Evolutionary conservation across 164 flowering plant species (phyloP), one percentile per base, ranked within the genome.

Genomic region (Paratinospora sagittata): DNA sequence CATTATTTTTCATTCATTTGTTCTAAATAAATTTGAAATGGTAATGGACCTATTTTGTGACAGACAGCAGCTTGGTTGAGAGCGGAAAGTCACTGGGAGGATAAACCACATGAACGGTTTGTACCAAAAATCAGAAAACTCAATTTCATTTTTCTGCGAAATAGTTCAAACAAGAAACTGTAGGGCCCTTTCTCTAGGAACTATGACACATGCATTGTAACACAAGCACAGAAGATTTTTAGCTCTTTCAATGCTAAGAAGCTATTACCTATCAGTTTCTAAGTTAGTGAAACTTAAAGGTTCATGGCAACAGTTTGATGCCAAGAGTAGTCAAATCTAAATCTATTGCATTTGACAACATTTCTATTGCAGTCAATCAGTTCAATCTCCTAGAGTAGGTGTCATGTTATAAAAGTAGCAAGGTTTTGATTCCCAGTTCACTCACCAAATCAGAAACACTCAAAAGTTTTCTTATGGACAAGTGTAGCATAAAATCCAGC

Each of bases 51-150:
- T 60, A 26, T 64, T 81, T 67, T 78, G 61, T 75, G 78, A 76
- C 67, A 93, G 98, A 82, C 87, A 64, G 92, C 96, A 71, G 97
- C 96, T 67, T 87, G 92, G 96, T 79, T 93, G 64, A 78, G 96
- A 69, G 97, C 98, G 9, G 94, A 91, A 77, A 83, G 82, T 70
- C 85, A 88, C 60, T 91, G 85, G 89, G 98, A 93, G 68, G 81
- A 78, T 79, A 76, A 78, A 61, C 16, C 75, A 49, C 45, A 72
- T 68, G 89, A 83, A 1, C 77, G 95, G 97, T 93, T 72, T 16
- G 83, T 74, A 36, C 39, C 52, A 9, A 62, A 47, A 27, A 72
- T 21, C 66, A 43, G 13, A 62, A 17, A 58, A 58, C 27, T 7
- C 6, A 26, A 66, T 13, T 65, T 27, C 34, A 12, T 62, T 13